Evolutionary conservation across 371 early-diverging fungal genomes (phyloP).

Genomic region (Mucor indicus): DNA sequence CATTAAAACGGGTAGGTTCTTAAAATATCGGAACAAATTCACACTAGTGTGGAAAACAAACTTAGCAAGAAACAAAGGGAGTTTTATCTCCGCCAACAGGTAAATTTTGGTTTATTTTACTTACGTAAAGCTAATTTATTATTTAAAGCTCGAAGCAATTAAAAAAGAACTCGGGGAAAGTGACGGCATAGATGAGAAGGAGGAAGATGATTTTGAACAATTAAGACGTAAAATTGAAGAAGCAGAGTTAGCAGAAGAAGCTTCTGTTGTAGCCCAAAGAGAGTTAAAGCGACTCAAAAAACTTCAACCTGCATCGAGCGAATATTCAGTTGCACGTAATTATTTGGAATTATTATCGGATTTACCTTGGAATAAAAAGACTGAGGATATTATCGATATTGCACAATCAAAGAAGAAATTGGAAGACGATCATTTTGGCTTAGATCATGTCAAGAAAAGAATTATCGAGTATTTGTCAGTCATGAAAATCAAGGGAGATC

Average conservation of each 20-base stretch:
- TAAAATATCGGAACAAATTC: conserved; percentile 78
- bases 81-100: conserved; percentile 81
- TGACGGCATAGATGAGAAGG: conserved; percentile 25
- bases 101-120: background rate
- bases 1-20: conserved; percentile 66
- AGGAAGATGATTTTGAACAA: conserved; percentile 66
- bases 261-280: conserved; percentile 59
- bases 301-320: conserved; percentile 73
- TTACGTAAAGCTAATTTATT: no score
- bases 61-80: conserved; percentile 79
- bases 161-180: conserved; percentile 76
- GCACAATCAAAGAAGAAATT: conserved; percentile 61
- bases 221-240: conserved; percentile 51
- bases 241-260: conserved; percentile 69
- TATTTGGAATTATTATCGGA: conserved; percentile 78
- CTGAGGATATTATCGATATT: conserved; percentile 69
- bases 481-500: conserved; percentile 70
- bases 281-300: conserved; percentile 73
- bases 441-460: conserved; percentile 80
- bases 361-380: conserved; percentile 72
- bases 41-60: conserved; percentile 76
- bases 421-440: conserved; percentile 80
- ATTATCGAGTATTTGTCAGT: conserved; percentile 85
- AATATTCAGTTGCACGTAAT: conserved; percentile 76
- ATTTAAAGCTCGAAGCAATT: conserved; percentile 71